Conservation (phyloP, 306 rosid genomes). For the Hippophae gyantsensis region DNA sequence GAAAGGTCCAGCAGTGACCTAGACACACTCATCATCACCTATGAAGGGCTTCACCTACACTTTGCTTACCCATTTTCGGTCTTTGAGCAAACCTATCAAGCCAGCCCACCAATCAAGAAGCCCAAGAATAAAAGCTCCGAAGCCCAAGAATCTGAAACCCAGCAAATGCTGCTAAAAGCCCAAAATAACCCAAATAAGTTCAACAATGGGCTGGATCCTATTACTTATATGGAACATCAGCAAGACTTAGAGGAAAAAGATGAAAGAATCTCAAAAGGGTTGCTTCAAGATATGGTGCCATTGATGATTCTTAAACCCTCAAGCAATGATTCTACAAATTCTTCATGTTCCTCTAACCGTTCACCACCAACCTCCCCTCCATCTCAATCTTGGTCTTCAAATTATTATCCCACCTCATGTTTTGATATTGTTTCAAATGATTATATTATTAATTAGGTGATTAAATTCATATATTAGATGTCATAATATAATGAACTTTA, state of each 20-base stretch:
- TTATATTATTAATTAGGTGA: slow-evolving; percentile 12
- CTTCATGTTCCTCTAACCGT: slow-evolving; percentile 29
- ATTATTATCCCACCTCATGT: slow-evolving; percentile 17
- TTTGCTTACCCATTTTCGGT: slow-evolving; percentile 62
- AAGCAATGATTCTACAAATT: slow-evolving; percentile 27
- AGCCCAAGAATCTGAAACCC: slow-evolving; percentile 19
- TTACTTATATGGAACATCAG: neutral
- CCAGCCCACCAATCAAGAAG: slow-evolving; percentile 41
- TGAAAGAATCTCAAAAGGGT: slow-evolving; percentile 46
- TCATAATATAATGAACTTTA: neutral
- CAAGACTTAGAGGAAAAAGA: slow-evolving; percentile 24
- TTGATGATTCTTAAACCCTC: slow-evolving; percentile 61
- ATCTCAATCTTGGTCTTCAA: slow-evolving; percentile 31
- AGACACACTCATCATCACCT: slow-evolving; percentile 67
- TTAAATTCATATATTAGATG: neutral
- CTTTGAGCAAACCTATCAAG: slow-evolving; percentile 26
- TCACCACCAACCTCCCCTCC: slow-evolving; percentile 44
- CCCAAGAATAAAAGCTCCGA: slow-evolving; percentile 27
- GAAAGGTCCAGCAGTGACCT: slow-evolving; percentile 76
- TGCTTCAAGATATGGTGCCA: slow-evolving; percentile 91
- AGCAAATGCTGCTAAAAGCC: slow-evolving; percentile 6
- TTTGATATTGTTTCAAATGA: slow-evolving; percentile 30
- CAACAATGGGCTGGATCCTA: neutral
- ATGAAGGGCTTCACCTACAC: slow-evolving; percentile 89
- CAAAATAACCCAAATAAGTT: slow-evolving; percentile 16